Evolutionary conservation across 495 filamentous ascomycete genomes (phyloP), one percentile per base, ranked within the genome.

Genomic region (Cercophora samala): DNA sequence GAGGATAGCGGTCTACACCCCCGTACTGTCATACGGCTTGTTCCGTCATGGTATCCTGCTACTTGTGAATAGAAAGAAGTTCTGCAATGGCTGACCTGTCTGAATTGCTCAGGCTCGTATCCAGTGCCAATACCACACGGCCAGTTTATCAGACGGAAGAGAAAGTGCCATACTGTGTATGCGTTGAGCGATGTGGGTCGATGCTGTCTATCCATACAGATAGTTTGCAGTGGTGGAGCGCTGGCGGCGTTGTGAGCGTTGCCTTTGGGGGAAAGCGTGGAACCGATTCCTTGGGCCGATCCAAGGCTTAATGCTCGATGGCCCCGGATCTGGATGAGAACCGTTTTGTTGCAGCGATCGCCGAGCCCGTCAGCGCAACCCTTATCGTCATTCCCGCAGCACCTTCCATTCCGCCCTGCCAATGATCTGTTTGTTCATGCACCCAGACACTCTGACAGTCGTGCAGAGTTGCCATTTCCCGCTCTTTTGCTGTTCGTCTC

Each of bases 321-420:
- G 26, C 13, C 19, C 25, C 24, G 46, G 24, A 32, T 62, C n/a
- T 51, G 60, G 60, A 46, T n/a, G 29, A 62, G 53, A 56, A 56
- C n/a, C 60, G 60, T 29, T n/a, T 62, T 62, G 25, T 21, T 25
- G 26, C 60, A 62, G 26, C 60, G 60, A 62, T 62, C 29, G 24
- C 58, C 11, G 60, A 25, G 58, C 58, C 58, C 58, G 9, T 60
- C 58, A 29, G 26, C 58, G 58, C 58, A 26, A 25, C 24, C 26
- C 17, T 60, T n/a, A 23, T 22, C 29, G 19, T 15, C 18, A 42
- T 37, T 62, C 29, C 26, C 60, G 25, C 60, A 37, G 26, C 54
- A 21, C 32, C 29, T 29, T 37, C 24, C 29, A 29, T 62, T 19
- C 25, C 58, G 13, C 26, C 58, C 23, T 26, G 24, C 58, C 11